Evolutionary conservation across 2,329 filamentous ascomycete species (phyloP), one percentile per base, ranked within the genome.

Genomic region (Drechmeria coniospora): DNA sequence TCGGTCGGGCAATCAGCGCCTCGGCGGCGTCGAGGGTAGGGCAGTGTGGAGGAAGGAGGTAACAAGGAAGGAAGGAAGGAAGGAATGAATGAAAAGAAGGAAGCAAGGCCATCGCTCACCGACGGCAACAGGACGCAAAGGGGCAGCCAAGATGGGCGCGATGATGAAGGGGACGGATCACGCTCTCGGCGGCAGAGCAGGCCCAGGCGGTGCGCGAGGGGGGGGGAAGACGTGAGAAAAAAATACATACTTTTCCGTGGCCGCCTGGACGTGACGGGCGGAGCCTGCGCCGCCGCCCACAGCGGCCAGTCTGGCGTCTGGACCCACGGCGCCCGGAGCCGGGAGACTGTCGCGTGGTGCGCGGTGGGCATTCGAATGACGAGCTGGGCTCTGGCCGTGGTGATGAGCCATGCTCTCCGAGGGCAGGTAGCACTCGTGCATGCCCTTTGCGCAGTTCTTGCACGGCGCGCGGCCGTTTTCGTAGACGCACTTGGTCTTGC

Each of bases 401-500:
- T 68, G 63, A 45, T 71, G 67, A 37, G 63, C 61, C 57, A 68
- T 63, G 34, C 60, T 67, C 51, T 72, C 68, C 17, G 66, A 71
- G 21, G 68, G 68, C 13, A 73, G 52, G 46, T 72, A 73, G 52
- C 68, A 73, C 31, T 72, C 66, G 47, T 73, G 68, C 63, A 71
- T 65, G 33, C 68, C 68, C 49, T 73, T 73, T 26, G 65, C 64
- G 50, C 68, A 73, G 50, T 73, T 73, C 46, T 68, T 68, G 55
- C 68, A 73, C 9, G 68, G 68, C n/a, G 66, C 63, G 45, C 65
- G 59, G 28, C 66, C 67, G 40, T 68, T 71, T 36, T 72, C 68
- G 52, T 73, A 73, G 41, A 72, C 67, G 36, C 68, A 73, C 42
- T 71, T 72, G 28, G 68, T 73, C 50, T 73, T 73, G 52, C 68